Conservation (phyloP, 257 asterid genomes). For the Fraxinus cuspidata region DNA sequence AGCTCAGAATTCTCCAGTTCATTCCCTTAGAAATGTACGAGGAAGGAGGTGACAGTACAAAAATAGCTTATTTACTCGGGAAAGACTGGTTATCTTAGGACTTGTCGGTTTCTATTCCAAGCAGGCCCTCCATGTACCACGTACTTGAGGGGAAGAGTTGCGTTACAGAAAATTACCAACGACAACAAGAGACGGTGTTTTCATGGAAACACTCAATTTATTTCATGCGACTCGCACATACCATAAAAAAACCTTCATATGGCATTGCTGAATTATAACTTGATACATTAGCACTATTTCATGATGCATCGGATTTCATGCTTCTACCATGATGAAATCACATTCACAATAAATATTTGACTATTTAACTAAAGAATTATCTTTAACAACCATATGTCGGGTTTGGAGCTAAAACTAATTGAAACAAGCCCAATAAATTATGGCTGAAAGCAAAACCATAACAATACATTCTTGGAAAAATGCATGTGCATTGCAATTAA, state of each 20-base stretch:
- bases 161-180: neutral
- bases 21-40: neutral
- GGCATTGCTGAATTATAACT: neutral
- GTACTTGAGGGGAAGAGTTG: neutral
- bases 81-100: neutral
- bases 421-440: neutral
- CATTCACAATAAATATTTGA: neutral
- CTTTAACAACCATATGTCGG: neutral
- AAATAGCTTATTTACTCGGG: neutral
- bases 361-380: neutral
- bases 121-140: neutral
- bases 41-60: neutral
- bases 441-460: neutral
- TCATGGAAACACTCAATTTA: neutral
- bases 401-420: neutral
- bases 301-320: neutral
- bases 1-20: neutral
- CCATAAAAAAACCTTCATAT: neutral
- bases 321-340: neutral
- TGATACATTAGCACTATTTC: neutral
- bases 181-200: neutral
- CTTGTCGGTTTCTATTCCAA: neutral
- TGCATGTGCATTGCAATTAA: neutral
- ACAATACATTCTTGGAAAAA: neutral
- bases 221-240: neutral